A percentile compares a stretch with the other conserved stretches of the same genome.
Evolutionary conservation across 345 rosid genomes (phyloP).

Genomic region (Raphanus sativus): DNA sequence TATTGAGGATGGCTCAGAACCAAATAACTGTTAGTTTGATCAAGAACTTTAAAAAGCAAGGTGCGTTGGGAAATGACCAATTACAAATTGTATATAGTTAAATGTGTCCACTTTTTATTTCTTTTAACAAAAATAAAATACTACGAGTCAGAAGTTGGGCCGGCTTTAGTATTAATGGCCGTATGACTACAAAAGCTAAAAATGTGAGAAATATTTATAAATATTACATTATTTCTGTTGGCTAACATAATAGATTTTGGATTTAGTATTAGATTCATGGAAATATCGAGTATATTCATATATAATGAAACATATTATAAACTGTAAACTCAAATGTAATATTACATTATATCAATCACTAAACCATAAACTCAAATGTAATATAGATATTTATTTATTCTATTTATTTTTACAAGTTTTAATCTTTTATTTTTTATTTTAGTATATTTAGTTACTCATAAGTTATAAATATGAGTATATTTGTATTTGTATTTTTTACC

Average conservation of each 20-base stretch:
- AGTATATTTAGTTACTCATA: too few relatives aligned
- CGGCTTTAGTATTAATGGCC: neutral
- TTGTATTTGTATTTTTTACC: too few relatives aligned
- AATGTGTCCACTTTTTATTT: too few relatives aligned
- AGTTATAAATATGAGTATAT: neutral
- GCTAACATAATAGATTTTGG: neutral
- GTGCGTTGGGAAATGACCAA: constrained; percentile 5
- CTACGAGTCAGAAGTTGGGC: neutral
- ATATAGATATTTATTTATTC: too few relatives aligned
- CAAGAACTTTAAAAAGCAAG: neutral
- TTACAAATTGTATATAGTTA: neutral
- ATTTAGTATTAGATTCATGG: neutral
- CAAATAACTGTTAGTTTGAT: neutral
- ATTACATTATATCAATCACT: too few relatives aligned
- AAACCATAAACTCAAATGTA: neutral
- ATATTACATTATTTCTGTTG: neutral
- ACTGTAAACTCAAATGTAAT: too few relatives aligned
- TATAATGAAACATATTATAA: neutral
- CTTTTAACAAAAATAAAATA: neutral
- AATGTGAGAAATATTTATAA: neutral
- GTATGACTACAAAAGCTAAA: neutral
- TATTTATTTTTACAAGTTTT: too few relatives aligned
- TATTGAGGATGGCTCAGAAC: constrained; percentile 6
- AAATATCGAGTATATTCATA: neutral
- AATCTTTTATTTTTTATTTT: too few relatives aligned